phyloP scores from a whole-genome alignment of 2,329 filamentous ascomycete species.

The Diplodia scrobiculata region DNA sequence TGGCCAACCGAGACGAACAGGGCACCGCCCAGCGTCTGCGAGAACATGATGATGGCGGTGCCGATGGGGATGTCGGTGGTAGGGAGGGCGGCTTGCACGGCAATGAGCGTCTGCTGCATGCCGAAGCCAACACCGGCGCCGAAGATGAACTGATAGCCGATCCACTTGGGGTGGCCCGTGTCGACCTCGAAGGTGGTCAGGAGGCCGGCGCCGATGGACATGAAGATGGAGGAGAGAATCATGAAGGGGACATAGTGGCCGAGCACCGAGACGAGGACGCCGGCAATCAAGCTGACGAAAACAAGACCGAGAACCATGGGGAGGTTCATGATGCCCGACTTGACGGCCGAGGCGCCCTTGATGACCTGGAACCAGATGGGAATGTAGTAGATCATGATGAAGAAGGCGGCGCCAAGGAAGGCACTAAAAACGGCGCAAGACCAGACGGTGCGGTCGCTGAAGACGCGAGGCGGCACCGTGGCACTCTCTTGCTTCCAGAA shows the following conservation, averaged over 20 bases:
- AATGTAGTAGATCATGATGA: constrained; percentile 50
- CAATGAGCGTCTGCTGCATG: constrained; percentile 53
- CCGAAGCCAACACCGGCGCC: constrained; percentile 51
- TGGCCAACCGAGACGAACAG: constrained; percentile 55
- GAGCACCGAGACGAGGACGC: constrained; percentile 45
- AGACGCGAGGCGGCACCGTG: constrained; percentile 44
- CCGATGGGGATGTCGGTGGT: constrained; percentile 51
- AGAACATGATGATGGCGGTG: constrained; percentile 53
- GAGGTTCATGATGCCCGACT: constrained; percentile 54
- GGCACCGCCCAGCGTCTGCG: constrained; percentile 52
- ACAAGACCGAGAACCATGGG: constrained; percentile 52
- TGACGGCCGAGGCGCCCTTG: constrained; percentile 50
- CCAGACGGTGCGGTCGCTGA: constrained; percentile 51
- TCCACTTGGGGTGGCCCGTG: constrained; percentile 44
- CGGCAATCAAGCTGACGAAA: constrained; percentile 47
- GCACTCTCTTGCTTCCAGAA: constrained; percentile 50
- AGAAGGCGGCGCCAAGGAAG: constrained; percentile 50
- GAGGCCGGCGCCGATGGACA: constrained; percentile 52
- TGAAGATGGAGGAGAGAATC: constrained; percentile 47
- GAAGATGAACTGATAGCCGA: constrained; percentile 47
- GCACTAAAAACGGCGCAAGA: constrained; percentile 47
- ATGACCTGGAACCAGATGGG: constrained; percentile 56
- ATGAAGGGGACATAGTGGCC: constrained; percentile 57
- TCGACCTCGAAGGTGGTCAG: constrained; percentile 48
- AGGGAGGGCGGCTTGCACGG: constrained; percentile 51